These are phyloP conservation scores for Xylaria grammica DNA, from an alignment of 495 filamentous ascomycete species.

Conservation along the genomic window DNA sequence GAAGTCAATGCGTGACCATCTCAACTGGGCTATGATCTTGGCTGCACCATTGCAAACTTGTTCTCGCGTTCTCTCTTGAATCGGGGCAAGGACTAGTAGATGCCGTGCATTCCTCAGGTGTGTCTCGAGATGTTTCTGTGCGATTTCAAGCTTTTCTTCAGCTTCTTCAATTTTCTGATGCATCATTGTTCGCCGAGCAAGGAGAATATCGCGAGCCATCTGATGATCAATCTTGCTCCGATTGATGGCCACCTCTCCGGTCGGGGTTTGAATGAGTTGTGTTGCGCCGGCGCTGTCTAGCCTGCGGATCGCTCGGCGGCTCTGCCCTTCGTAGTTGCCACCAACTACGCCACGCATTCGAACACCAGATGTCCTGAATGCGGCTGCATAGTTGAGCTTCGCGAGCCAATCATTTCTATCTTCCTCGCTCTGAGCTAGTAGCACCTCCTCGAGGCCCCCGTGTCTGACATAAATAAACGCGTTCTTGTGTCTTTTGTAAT, in stretches of 20 bases:
- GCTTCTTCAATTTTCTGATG: slow-evolving; percentile 79
- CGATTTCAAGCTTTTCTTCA: slow-evolving; percentile 76
- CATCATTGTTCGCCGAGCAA: slow-evolving; percentile 82
- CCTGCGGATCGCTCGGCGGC: slow-evolving; percentile 72
- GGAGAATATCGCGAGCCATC: slow-evolving; percentile 80
- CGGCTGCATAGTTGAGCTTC: slow-evolving; percentile 94
- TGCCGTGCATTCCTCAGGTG: slow-evolving; percentile 92
- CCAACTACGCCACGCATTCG: slow-evolving; percentile 86
- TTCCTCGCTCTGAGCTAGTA: slow-evolving; percentile 83
- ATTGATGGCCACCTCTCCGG: slow-evolving; percentile 70
- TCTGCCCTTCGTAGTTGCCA: slow-evolving; percentile 82
- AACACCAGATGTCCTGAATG: slow-evolving; percentile 91
- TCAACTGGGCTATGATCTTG: slow-evolving; percentile 84
- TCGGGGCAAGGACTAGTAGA: slow-evolving; percentile 84
- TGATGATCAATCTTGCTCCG: slow-evolving; percentile 76
- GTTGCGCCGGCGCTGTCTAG: slow-evolving; percentile 59
- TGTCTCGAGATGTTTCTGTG: slow-evolving; percentile 76
- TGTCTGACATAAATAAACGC: slow-evolving; percentile 91
- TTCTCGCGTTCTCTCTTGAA: slow-evolving; percentile 85
- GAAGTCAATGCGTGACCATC: slow-evolving; percentile 91
- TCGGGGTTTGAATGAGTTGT: slow-evolving; percentile 68
- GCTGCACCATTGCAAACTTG: slow-evolving; percentile 83
- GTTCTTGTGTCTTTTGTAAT: slow-evolving; percentile 95
- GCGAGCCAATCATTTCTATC: slow-evolving; percentile 98
- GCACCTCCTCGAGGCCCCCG: slow-evolving; percentile 85